Base-by-base conservation (phyloP, 164 flowering plant genomes). In the Aristolochia contorta region DNA sequence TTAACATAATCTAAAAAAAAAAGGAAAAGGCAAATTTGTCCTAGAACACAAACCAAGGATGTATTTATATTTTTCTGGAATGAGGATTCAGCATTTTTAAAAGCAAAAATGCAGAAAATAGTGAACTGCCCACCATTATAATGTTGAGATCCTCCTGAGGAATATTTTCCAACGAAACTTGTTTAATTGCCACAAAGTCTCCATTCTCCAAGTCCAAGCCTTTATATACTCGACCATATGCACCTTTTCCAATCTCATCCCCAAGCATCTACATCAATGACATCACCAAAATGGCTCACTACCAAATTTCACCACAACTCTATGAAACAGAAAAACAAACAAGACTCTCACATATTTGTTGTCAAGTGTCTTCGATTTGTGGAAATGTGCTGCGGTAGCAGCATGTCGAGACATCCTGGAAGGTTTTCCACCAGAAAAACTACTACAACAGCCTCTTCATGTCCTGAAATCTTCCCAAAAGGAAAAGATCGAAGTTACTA, bases 231-330 rank as follows among this genome's bases (percentile, higher is more conserved):
- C 99, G 85, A 47, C 96, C 99, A 69, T 89, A 94, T 0, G 97
- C 99, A 56, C 99, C 99, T 77, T 89, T 94, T 49, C 99, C 99
- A 65, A 94, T 94, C 75, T 94, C 99, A 86, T 94, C 96, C 24
- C 97, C 97, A 61, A 94, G 93, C 89, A 87, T 89, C 99, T 94
- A 57, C 45, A 13, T 20, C 62, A 62, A 47, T 62, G 18, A 15
- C 64, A 47, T 30, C 27, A 12, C 45, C 22, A 4, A 58, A 68
- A 14, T 25, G 30, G 8, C 16, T 57, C 22, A 53, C 27, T 22
- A 2, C 56, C 30, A 59, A 50, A 12, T 18, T 47, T 67, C 12
- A 37, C 60, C 32, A 47, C 55, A 62, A 58, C 21, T 53, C 30
- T 23, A 20, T 27, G 32, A 57, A 63, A 65, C 41, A 25, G 52